Base-by-base conservation (phyloP, 257 asterid species). In the Rauvolfia tetraphylla region DNA sequence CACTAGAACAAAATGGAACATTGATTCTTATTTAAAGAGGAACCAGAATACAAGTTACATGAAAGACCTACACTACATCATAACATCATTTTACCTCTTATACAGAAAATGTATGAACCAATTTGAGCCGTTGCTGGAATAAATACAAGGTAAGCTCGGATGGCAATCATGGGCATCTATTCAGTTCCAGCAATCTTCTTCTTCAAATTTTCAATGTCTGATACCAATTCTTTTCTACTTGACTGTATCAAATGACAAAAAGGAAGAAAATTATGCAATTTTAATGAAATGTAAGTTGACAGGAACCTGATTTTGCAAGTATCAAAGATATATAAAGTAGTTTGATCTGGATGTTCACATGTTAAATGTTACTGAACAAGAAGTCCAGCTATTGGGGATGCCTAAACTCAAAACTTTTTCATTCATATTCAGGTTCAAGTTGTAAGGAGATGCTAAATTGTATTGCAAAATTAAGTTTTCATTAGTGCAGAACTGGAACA, bases 141-240 rank as follows among this genome's bases (percentile, higher is more conserved):
- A 20, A 49, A 59, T 10, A 23, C 36, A 66, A 75, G 68, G 82
- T 57, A 38, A 66, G 68, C n/a, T 23, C 42, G 39, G 66, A 54
- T 25, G 29, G 39, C 68, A 71, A 49, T 63, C 54, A 42, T 56
- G n/a, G 68, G 74, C 76, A 54, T 78, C 81, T 79, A 95, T 75
- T 92, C 97, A 34, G 90, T 80, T 82, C 97, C 99, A 31, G 96
- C 88, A 78, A 93, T 85, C 92, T 90, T 93, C 91, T 90, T 93
- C 93, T 95, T 95, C 76, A 93, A 34, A 18, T 84, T 79, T 87
- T 95, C 99, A 42, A 93, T 85, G 71, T 95, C 99, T 58, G 89
- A 48, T 31, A 89, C 91, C 86, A 95, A 77, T 76, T 95, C 98
- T 84, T 93, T 95, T 80, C 99, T 90, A 85, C 97, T 89, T 3